Base-by-base conservation (phyloP, 345 rosid species). In the Theobroma cacao region DNA sequence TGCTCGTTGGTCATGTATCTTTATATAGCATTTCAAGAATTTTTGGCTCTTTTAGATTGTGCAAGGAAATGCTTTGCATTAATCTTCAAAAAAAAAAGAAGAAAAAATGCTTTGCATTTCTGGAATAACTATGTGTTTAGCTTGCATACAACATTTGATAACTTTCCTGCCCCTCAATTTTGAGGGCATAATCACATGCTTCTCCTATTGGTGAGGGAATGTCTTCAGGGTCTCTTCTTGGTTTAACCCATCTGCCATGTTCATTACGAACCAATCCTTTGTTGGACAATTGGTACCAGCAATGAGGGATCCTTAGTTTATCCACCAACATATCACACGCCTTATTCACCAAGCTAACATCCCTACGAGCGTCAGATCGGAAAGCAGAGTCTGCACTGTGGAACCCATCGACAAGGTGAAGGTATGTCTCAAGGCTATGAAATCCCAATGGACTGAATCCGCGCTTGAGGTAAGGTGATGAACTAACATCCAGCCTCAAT, bases 211-310 rank as follows among this genome's bases (percentile, higher is more conserved):
- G 90, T 6, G 90, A 85, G 61, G 93, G 91, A 71, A 87, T 80
- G 72, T 90, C 90, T 84, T 88, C 90, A 2, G 83, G 83, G 13
- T 83, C 79, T 75, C 90, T 87, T 18, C 62, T 69, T 2, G 86
- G 90, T 80, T 82, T 87, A 26, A 86, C 87, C 93, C 90, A 90
- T 78, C 90, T 84, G 0, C 93, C 90, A 75, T 86, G 38, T 62
- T 80, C 74, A 74, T 90, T 86, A 22, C 79, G n/a, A 2, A 86
- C 87, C 7, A 86, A 74, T 53, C 91, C 91, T 72, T 86, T 86
- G 14, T 88, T 70, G 3, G 77, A 82, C 61, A 79, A 14, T 26
- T 84, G 82, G 50, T 79, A 81, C 88, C 90, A 87, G 26, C 15
- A 47, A 61, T 15, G 69, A 0, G 88, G 88, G 18, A 86, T 80